Conservation (phyloP, 108 stramenopile species). For the Mayamaea pseudoterrestris region DNA sequence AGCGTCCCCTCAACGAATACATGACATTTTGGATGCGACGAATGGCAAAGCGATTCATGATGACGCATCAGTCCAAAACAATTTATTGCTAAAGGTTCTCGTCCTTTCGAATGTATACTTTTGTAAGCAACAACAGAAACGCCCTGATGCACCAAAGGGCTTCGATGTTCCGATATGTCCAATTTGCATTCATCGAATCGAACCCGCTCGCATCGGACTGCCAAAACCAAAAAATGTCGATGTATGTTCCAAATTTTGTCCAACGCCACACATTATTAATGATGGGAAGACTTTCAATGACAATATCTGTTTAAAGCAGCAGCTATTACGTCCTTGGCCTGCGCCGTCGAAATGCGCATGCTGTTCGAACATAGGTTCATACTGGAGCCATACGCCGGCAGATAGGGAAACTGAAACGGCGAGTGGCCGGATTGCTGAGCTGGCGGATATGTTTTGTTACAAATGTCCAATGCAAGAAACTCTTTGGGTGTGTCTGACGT, state of each 20-base stretch:
- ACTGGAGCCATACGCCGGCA: constrained; percentile 24
- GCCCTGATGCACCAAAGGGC: neutral
- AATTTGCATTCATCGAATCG: constrained; percentile 70
- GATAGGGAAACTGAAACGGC: constrained; percentile 1
- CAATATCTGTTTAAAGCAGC: constrained; percentile 41
- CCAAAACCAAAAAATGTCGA: constrained; percentile 38
- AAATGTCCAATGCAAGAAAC: constrained; percentile 69
- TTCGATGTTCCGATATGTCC: constrained; percentile 49
- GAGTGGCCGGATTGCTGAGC: constrained; percentile 1
- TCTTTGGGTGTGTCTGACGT: constrained; percentile 92
- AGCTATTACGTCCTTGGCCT: constrained; percentile 43
- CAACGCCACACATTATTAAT: constrained; percentile 12
- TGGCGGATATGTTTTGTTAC: constrained; percentile 32
- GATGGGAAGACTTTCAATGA: constrained; percentile 3
- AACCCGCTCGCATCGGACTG: constrained; percentile 48
- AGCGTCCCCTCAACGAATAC: neutral
- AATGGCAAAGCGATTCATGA: constrained; percentile 25
- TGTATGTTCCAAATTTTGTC: constrained; percentile 56
- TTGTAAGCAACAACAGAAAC: neutral
- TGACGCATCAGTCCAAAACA: constrained; percentile 35
- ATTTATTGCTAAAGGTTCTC: constrained; percentile 34
- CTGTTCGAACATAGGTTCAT: constrained; percentile 50
- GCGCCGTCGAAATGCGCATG: constrained; percentile 41
- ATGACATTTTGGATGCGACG: constrained; percentile 16
- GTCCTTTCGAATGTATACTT: constrained; percentile 10